Base-by-base conservation (phyloP, 1,139 yeast genomes). In the Scheffersomyces cryptocercus region DNA sequence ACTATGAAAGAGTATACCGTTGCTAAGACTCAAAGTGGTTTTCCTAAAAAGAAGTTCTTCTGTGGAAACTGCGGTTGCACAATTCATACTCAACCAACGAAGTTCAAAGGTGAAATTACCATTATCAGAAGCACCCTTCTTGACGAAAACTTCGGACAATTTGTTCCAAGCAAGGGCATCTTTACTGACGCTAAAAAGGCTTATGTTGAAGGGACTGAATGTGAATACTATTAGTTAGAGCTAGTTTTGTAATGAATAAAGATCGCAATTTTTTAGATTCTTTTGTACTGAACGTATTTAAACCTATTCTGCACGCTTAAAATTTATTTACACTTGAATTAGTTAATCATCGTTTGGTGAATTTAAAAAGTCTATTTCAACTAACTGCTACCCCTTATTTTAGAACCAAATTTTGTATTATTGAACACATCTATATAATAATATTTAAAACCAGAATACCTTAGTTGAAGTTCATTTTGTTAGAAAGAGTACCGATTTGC, bases 401-500 rank as follows among this genome's bases (percentile, higher is more conserved):
- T 6, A 20, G 26, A 20, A 20, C 26, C 26, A 6, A 20, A 20
- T 20, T 20, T 20, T 20, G 26, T 20, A 7, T 20, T 20, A 20
- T 20, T 20, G 8, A 20, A 20, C 26, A 20, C 26, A 6, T 20
- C 26, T 20, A 20, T 20, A 20, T 6, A 20, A 20, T 20, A 20
- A 5, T 20, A 20, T 20, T 20, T 20, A 20, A 20, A 20, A 20
- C 26, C 26, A 20, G 26, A 20, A 20, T 6, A 20, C 26, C 55
- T 34, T 15, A 8, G 9, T 38, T 47, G 32, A 49, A 52, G 28
- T 38, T 38, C 39, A 76, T 67, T 39, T 54, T 58, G 59, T 76
- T 77, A 13, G 50, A 47, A 44, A 78, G 68, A 4, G 75, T 54
- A 3, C 83, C 83, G 16, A 78, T 71, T 7, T 65, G 58, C 12